Percentiles rank a stretch among this genome's conserved stretches.
These are phyloP conservation scores for Protea cynaroides DNA, from an alignment of 164 flowering plant genomes.

Conservation along the genomic window DNA sequence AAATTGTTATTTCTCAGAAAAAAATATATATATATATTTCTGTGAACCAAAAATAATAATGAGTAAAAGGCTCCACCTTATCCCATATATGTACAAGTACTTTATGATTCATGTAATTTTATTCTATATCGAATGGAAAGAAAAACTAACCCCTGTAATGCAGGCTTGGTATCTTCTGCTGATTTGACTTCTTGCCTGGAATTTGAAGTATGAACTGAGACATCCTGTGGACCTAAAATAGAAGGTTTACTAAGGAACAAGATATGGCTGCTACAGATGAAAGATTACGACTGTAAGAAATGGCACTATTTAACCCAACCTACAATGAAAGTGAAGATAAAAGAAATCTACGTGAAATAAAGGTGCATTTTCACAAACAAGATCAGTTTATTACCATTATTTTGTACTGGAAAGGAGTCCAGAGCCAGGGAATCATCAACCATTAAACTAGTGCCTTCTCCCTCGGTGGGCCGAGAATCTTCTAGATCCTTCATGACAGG, in stretches of 20 bases:
- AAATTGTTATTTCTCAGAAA: no score
- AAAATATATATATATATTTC: no score
- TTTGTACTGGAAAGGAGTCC: conserved; percentile 7
- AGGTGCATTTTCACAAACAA: not conserved
- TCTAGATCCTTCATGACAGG: conserved; percentile 26
- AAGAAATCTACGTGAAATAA: not conserved
- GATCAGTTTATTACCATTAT: conserved; percentile 6
- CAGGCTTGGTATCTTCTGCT: conserved; percentile 13
- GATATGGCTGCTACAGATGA: not conserved
- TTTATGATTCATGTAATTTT: not conserved
- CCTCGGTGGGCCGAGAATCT: conserved; percentile 14
- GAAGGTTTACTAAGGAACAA: not conserved
- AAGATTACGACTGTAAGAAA: not conserved
- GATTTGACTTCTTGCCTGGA: conserved; percentile 8
- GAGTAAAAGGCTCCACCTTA: not conserved
- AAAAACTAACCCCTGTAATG: conserved; percentile 17
- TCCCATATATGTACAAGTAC: not conserved
- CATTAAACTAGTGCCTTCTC: conserved; percentile 9
- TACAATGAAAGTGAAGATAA: not conserved
- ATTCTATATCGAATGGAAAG: not conserved
- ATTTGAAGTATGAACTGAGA: conserved; percentile 5
- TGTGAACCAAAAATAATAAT: no score
- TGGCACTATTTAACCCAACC: not conserved
- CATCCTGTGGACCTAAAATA: conserved; percentile 12
- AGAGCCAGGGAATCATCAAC: conserved; percentile 4